phyloP scores from a whole-genome alignment of 1,284 basidiomycete genomes.

The Trichosporon faecale region DNA sequence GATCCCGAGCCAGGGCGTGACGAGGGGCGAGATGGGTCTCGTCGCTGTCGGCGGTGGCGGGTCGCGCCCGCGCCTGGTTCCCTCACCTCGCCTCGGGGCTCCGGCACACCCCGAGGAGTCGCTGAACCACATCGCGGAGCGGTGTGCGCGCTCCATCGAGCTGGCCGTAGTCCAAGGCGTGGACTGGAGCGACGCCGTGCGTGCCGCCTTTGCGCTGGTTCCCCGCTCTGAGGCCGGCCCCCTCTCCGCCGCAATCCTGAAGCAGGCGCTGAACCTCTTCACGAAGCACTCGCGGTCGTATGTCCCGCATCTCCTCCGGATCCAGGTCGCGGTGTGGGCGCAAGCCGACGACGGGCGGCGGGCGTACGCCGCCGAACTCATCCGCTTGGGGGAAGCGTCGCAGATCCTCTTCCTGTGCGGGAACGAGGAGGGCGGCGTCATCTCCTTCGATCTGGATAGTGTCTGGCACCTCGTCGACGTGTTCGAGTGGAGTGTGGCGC shows the following conservation, averaged over 20 bases:
- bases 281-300: slow-evolving; percentile 23
- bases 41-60: slow-evolving; percentile 24
- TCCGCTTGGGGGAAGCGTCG: slow-evolving; percentile 36
- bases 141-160: slow-evolving; percentile 28
- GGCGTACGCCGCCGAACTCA: slow-evolving; percentile 31
- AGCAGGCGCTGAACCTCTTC: slow-evolving; percentile 20
- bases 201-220: slow-evolving; percentile 30
- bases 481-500: slow-evolving; percentile 36
- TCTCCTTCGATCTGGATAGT: slow-evolving; percentile 39
- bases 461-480: slow-evolving; percentile 40
- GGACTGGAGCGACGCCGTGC: slow-evolving; percentile 39
- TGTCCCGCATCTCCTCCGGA: slow-evolving; percentile 28
- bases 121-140: slow-evolving; percentile 20
- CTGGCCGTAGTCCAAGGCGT: slow-evolving; percentile 35
- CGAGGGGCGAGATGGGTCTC: slow-evolving; percentile 36
- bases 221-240: slow-evolving; percentile 21
- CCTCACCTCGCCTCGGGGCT: slow-evolving; percentile 20
- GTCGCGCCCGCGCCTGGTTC: slow-evolving; percentile 16
- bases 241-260: slow-evolving; percentile 21
- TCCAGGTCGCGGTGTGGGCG: slow-evolving; percentile 39
- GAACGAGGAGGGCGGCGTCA: slow-evolving; percentile 23
- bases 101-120: slow-evolving; percentile 17
- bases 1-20: slow-evolving; percentile 29
- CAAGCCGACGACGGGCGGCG: slow-evolving; percentile 29
- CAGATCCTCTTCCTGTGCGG: slow-evolving; percentile 34